Evolutionary conservation across 2,329 filamentous ascomycete species (phyloP).

Genomic region (Aspergillus felis): DNA sequence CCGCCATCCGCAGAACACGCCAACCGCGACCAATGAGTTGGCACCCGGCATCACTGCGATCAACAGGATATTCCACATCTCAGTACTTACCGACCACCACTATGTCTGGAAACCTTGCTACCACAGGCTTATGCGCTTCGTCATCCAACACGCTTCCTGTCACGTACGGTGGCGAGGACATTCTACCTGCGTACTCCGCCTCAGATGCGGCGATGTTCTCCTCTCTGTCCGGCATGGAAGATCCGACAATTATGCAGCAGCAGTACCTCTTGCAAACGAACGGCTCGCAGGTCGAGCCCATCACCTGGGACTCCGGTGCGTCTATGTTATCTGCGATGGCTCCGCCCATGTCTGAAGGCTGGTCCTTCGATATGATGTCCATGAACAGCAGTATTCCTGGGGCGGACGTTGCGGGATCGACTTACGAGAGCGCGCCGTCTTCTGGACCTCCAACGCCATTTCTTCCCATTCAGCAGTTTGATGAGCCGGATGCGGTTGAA

Average conservation of each 20-base stretch:
- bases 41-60: conserved; percentile 60
- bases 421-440: conserved; percentile 34
- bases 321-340: conserved; percentile 18
- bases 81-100: conserved; percentile 16
- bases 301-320: conserved; percentile 22
- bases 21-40: conserved; percentile 65
- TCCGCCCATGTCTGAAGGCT: conserved; percentile 26
- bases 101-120: conserved; percentile 15
- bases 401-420: conserved; percentile 26
- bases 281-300: conserved; percentile 23
- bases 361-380: conserved; percentile 31
- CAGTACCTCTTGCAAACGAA: conserved; percentile 20
- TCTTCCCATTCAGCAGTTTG: conserved; percentile 34
- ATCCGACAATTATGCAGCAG: conserved; percentile 19
- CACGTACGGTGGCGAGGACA: conserved; percentile 14
- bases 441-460: conserved; percentile 37
- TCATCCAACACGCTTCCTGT: conserved; percentile 15
- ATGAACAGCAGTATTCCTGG: conserved; percentile 30
- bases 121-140: conserved; percentile 17
- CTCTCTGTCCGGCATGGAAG: conserved; percentile 18
- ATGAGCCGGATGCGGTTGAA: conserved; percentile 40
- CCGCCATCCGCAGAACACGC: conserved; percentile 30
- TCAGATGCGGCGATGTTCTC: conserved; percentile 18
- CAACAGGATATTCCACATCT: conserved; percentile 25
- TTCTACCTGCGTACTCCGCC: conserved; percentile 21